Evolutionary conservation across 805 yeast species (phyloP).

Genomic region (Cyberlindnera sargentensis): DNA sequence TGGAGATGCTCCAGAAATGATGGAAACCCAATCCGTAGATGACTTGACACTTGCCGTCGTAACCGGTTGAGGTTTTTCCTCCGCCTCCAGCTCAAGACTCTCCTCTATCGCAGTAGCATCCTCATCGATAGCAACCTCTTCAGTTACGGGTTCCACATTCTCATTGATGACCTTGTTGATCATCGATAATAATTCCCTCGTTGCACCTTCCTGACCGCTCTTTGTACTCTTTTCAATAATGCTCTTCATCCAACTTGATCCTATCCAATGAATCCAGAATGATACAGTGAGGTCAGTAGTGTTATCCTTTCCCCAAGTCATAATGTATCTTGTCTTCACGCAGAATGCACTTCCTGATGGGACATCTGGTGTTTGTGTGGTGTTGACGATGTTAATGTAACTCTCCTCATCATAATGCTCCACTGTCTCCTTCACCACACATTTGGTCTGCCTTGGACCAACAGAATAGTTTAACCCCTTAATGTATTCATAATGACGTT

Average conservation of each 20-base stretch:
- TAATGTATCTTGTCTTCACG: constrained; percentile 63
- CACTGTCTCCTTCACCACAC: constrained; percentile 55
- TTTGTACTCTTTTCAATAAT: constrained; percentile 81
- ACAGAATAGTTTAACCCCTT: constrained; percentile 74
- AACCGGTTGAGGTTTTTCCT: too few relatives aligned
- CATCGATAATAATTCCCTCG: constrained; percentile 36
- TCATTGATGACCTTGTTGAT: constrained; percentile 14
- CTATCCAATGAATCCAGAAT: constrained; percentile 83
- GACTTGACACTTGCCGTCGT: background rate
- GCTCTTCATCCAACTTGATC: constrained; percentile 85
- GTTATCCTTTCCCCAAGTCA: constrained; percentile 69
- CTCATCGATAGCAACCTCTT: background rate
- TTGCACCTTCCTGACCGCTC: constrained; percentile 68
- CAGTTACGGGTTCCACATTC: background rate
- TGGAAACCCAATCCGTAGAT: background rate
- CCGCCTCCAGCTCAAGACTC: background rate
- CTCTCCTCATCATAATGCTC: constrained; percentile 46
- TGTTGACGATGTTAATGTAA: constrained; percentile 52
- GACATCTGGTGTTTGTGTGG: constrained; percentile 83
- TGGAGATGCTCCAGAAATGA: background rate
- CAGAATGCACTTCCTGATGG: constrained; percentile 85
- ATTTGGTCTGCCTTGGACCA: constrained; percentile 89
- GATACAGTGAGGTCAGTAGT: constrained; percentile 55
- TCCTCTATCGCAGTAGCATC: background rate
- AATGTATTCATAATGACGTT: constrained; percentile 55